Evolutionary conservation across 2,329 filamentous ascomycete genomes (phyloP).

Genomic region (Diplocarpon mali): DNA sequence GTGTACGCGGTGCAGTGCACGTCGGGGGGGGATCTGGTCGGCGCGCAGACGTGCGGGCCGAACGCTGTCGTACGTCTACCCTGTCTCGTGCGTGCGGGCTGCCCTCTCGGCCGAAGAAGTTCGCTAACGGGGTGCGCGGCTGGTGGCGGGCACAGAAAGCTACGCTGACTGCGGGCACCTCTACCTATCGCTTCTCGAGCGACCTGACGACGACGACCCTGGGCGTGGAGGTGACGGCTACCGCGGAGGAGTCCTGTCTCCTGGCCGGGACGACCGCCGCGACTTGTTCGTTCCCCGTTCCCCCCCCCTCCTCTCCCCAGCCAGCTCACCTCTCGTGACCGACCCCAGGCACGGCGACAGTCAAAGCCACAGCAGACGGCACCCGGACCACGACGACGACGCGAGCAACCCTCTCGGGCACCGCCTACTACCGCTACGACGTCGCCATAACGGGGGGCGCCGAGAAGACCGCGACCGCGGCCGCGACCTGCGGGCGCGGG

Average conservation of each 20-base stretch:
- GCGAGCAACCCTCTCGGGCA: background rate
- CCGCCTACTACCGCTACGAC: conserved; percentile 3
- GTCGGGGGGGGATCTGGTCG: background rate
- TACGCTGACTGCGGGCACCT: conserved; percentile 1
- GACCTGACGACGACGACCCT: conserved; percentile 1
- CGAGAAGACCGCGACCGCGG: conserved; percentile 5
- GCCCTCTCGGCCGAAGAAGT: too few relatives aligned
- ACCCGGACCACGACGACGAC: background rate
- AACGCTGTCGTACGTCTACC: conserved; percentile 1
- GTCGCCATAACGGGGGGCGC: conserved; percentile 5
- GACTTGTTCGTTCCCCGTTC: background rate
- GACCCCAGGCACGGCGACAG: conserved; percentile 2
- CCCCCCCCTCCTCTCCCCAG: background rate
- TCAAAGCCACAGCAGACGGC: conserved; percentile 1
- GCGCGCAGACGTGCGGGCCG: conserved; percentile 1
- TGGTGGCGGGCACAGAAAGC: background rate
- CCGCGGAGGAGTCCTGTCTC: conserved; percentile 1
- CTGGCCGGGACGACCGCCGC: conserved; percentile 3
- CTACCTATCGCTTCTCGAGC: conserved; percentile 2
- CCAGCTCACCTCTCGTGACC: background rate
- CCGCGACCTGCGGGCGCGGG: background rate
- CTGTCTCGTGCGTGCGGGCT: too few relatives aligned
- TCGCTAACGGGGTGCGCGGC: background rate
- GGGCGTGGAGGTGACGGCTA: background rate
- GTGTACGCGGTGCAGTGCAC: conserved; percentile 4